These are phyloP conservation scores for Penicillium psychrosexuale DNA, from an alignment of 2,329 filamentous ascomycete genomes.

Conservation along the genomic window DNA sequence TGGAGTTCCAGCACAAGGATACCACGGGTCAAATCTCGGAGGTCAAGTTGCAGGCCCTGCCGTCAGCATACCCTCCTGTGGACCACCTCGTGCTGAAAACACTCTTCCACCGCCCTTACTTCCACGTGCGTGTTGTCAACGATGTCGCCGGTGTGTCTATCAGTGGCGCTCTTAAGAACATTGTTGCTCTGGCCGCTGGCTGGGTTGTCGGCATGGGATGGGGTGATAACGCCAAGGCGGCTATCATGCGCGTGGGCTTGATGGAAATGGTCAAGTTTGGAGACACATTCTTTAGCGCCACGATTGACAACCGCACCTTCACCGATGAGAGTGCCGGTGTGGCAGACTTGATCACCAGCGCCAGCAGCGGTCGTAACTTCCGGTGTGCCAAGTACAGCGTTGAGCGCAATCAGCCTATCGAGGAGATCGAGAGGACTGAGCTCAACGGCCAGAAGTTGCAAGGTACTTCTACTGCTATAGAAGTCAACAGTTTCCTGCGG, in stretches of 20 bases:
- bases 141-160: constrained; percentile 98
- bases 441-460: constrained; percentile 97
- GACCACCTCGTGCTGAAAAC: constrained; percentile 79
- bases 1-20: constrained; percentile 63
- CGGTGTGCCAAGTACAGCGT: constrained; percentile 87
- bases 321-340: constrained; percentile 96
- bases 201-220: constrained; percentile 94
- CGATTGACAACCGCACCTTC: constrained; percentile 78
- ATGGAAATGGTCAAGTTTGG: constrained; percentile 97
- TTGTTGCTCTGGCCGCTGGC: constrained; percentile 88
- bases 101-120: constrained; percentile 94
- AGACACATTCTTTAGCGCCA: constrained; percentile 84
- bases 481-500: constrained; percentile 87
- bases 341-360: constrained; percentile 92
- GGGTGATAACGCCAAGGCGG: constrained; percentile 99
- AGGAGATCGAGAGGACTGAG: constrained; percentile 83
- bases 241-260: constrained; percentile 92
- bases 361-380: constrained; percentile 88
- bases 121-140: constrained; percentile 89
- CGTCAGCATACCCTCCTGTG: constrained; percentile 77
- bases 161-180: constrained; percentile 92
- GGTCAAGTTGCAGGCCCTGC: constrained; percentile 70
- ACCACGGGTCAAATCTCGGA: constrained; percentile 64
- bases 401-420: constrained; percentile 72
- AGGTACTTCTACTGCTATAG: constrained; percentile 84